A percentile compares a stretch with the other conserved stretches of the same genome.
Conservation (phyloP, 228 moss, liverwort and hornwort species). For the Sphagnum fallax region DNA sequence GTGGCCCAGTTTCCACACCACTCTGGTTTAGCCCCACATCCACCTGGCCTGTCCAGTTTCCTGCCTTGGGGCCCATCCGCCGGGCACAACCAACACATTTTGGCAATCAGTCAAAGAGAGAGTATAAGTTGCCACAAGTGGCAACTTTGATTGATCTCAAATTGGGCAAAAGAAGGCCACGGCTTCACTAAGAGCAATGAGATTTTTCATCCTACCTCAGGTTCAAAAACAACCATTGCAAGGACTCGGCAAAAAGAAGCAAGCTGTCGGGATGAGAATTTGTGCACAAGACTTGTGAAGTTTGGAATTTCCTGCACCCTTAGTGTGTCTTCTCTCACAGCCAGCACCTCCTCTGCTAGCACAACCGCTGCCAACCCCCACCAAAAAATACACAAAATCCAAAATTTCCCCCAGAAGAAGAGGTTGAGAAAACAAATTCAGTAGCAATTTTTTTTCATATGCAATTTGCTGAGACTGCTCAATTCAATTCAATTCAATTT, state of each 20-base stretch:
- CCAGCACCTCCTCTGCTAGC: conserved; percentile 64
- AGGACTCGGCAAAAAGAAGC: conserved; percentile 69
- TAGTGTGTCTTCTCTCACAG: conserved; percentile 49
- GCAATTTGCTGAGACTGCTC: too few relatives aligned
- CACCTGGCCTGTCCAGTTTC: conserved; percentile 11
- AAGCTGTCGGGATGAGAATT: conserved; percentile 62
- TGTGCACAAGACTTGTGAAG: conserved; percentile 41
- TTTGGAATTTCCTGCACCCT: conserved; percentile 51
- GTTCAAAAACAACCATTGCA: conserved; percentile 71
- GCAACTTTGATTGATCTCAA: too few relatives aligned
- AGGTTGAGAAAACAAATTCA: too few relatives aligned
- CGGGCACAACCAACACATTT: too few relatives aligned
- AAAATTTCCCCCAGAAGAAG: too few relatives aligned
- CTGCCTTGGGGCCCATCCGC: conserved; percentile 22
- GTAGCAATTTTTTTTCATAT: too few relatives aligned
- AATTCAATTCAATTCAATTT: too few relatives aligned
- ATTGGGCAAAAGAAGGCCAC: too few relatives aligned
- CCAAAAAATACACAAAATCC: too few relatives aligned
- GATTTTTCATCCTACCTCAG: conserved; percentile 34
- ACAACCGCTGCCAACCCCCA: conserved; percentile 41
- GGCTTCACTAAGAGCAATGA: too few relatives aligned
- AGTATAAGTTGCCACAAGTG: too few relatives aligned
- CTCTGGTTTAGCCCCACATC: conserved; percentile 37
- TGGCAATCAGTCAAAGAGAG: too few relatives aligned
- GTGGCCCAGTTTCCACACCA: conserved; percentile 32